Percentiles rank a stretch among this genome's conserved stretches.
These are phyloP conservation scores for Debaryomyces subglobosus DNA, from an alignment of 1,139 yeast species.

Conservation along the genomic window DNA sequence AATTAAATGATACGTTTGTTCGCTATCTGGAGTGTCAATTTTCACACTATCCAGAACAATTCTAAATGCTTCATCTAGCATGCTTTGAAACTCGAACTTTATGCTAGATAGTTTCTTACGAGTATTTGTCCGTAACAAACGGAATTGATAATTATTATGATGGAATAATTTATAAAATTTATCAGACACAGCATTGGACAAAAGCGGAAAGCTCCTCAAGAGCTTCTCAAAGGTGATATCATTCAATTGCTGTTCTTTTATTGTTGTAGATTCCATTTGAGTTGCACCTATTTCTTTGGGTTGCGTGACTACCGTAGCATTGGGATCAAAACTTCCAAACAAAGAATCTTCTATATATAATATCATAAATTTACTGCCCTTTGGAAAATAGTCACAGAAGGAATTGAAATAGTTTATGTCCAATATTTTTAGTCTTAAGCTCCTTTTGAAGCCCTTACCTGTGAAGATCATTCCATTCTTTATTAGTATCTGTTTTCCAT, in stretches of 20 bases:
- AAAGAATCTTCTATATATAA: constrained; percentile 56
- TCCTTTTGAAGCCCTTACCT: constrained; percentile 58
- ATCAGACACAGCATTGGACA: constrained; percentile 51
- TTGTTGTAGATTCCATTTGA: not conserved
- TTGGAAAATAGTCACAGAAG: constrained; percentile 50
- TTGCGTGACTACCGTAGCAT: not conserved
- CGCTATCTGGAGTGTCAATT: constrained; percentile 39
- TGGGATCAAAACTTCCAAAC: constrained; percentile 32
- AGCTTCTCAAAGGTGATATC: constrained; percentile 45
- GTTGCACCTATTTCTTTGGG: not conserved
- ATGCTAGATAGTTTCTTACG: constrained; percentile 32
- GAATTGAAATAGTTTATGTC: constrained; percentile 48
- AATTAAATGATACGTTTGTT: constrained; percentile 36
- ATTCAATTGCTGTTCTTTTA: not conserved
- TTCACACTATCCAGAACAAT: constrained; percentile 47
- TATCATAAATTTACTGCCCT: constrained; percentile 54
- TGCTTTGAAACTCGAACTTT: constrained; percentile 34
- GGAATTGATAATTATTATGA: constrained; percentile 43
- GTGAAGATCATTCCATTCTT: constrained; percentile 59
- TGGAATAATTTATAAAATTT: constrained; percentile 48
- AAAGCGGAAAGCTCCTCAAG: constrained; percentile 48
- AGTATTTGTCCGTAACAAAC: constrained; percentile 34
- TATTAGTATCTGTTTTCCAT: constrained; percentile 59
- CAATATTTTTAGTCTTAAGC: constrained; percentile 48
- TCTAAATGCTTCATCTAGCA: constrained; percentile 41